phyloP scores from a whole-genome alignment of 306 rosid genomes.

The Rosa chinensis region DNA sequence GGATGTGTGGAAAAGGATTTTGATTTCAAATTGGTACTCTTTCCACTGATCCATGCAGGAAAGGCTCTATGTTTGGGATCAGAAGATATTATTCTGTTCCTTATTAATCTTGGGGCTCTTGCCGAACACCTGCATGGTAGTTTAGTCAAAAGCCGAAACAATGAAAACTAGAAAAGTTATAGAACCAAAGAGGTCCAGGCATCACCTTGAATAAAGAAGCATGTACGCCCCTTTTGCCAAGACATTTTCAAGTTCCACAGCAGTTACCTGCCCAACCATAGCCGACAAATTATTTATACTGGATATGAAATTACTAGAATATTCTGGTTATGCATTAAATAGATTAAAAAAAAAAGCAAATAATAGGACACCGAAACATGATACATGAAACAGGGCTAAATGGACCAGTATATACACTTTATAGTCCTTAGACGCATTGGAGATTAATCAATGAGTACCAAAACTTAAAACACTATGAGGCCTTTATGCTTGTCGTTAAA shows the following conservation, averaged over 20 bases:
- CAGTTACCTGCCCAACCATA: conserved; percentile 56
- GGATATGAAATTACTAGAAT: neutral
- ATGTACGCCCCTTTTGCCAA: conserved; percentile 83
- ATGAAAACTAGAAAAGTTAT: conserved; percentile 7
- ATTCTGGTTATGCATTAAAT: conserved; percentile 2
- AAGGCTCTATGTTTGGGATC: conserved; percentile 52
- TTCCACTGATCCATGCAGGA: conserved; percentile 44
- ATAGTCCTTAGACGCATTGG: neutral
- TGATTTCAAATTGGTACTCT: conserved; percentile 36
- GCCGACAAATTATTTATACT: conserved; percentile 18
- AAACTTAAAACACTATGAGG: neutral
- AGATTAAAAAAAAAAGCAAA: neutral
- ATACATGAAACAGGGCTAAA: neutral
- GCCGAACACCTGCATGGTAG: conserved; percentile 73
- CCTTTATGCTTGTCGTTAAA: neutral
- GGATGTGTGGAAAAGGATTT: conserved; percentile 28
- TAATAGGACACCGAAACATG: neutral
- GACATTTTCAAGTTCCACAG: conserved; percentile 74
- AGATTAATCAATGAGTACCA: neutral
- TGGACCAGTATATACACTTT: neutral
- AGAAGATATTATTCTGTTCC: conserved; percentile 44
- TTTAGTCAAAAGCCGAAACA: conserved; percentile 22
- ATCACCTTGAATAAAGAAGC: conserved; percentile 93
- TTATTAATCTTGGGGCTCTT: conserved; percentile 79
- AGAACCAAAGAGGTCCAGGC: conserved; percentile 1